A percentile compares a stretch with the other conserved stretches of the same genome.
phyloP scores from a whole-genome alignment of 2,329 filamentous ascomycete genomes.

The Dactylellina sp. region DNA sequence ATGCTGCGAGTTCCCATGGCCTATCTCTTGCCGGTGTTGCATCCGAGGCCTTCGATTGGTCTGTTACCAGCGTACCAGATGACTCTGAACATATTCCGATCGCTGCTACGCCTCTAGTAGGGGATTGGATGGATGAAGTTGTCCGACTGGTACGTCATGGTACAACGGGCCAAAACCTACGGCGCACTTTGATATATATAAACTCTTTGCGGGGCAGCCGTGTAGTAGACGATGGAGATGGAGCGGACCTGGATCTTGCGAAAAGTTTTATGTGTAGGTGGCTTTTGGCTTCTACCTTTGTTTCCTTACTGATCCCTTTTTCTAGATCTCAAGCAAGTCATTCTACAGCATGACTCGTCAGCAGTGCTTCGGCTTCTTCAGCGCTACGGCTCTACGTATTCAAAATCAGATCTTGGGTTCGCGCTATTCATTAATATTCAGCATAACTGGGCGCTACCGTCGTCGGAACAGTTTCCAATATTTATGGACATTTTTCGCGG shows the following conservation, averaged over 20 bases:
- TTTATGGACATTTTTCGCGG: constrained; percentile 54
- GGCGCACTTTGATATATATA: constrained; percentile 22
- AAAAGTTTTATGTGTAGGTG: constrained; percentile 40
- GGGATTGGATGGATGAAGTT: constrained; percentile 41
- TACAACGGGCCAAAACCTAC: constrained; percentile 17
- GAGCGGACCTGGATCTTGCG: constrained; percentile 3
- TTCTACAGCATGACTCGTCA: constrained; percentile 37
- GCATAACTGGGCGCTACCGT: constrained; percentile 37
- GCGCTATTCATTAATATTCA: constrained; percentile 41
- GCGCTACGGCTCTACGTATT: constrained; percentile 36
- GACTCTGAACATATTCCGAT: constrained; percentile 44
- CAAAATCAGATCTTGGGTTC: constrained; percentile 39
- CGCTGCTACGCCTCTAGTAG: constrained; percentile 31
- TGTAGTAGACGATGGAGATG: constrained; percentile 16
- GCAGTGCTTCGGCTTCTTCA: constrained; percentile 34
- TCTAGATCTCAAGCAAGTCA: constrained; percentile 45
- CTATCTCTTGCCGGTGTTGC: constrained; percentile 34
- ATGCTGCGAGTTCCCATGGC: constrained; percentile 25
- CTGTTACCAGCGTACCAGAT: constrained; percentile 36
- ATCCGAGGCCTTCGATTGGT: constrained; percentile 49
- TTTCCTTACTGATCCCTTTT: not conserved
- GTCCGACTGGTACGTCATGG: constrained; percentile 33
- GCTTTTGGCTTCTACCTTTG: not conserved
- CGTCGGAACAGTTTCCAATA: constrained; percentile 13
- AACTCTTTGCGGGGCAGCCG: constrained; percentile 33